Conservation (phyloP, 306 rosid genomes). For the Cucurbita pepo region DNA sequence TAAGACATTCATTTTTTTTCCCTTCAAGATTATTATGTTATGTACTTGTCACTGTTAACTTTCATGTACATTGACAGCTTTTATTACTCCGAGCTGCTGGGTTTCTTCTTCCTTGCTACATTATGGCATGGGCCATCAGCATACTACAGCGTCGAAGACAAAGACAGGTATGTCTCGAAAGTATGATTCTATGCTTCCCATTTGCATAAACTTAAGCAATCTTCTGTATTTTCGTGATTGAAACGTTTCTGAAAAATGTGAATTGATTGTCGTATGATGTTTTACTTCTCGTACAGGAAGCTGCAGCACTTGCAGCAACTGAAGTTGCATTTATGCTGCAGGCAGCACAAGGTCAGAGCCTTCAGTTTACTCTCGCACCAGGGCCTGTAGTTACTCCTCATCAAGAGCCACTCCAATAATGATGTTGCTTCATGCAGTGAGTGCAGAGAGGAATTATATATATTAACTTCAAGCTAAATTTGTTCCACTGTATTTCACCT, state of each 20-base stretch:
- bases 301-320: slow-evolving; percentile 90
- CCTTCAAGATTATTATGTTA: not conserved
- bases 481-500: not conserved
- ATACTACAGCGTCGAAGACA: slow-evolving; percentile 93
- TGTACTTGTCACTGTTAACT: not conserved
- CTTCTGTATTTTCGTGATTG: not conserved
- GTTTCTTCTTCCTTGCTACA: slow-evolving; percentile 91
- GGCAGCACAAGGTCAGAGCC: slow-evolving; percentile 69
- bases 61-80: slow-evolving; percentile 11
- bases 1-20: not conserved
- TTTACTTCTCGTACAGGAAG: slow-evolving; percentile 41
- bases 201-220: not conserved
- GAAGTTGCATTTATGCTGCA: slow-evolving; percentile 93
- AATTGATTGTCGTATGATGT: not conserved
- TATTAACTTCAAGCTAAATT: not conserved
- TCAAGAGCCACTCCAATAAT: slow-evolving; percentile 34
- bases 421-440: not conserved
- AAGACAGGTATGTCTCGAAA: slow-evolving; percentile 44
- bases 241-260: not conserved
- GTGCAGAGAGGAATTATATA: not conserved
- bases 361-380: slow-evolving; percentile 70
- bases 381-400: slow-evolving; percentile 35
- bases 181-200: not conserved
- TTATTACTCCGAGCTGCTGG: slow-evolving; percentile 94
- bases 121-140: slow-evolving; percentile 99